Evolutionary conservation across 345 rosid species (phyloP).

Genomic region (Crucihimalaya himalaica): DNA sequence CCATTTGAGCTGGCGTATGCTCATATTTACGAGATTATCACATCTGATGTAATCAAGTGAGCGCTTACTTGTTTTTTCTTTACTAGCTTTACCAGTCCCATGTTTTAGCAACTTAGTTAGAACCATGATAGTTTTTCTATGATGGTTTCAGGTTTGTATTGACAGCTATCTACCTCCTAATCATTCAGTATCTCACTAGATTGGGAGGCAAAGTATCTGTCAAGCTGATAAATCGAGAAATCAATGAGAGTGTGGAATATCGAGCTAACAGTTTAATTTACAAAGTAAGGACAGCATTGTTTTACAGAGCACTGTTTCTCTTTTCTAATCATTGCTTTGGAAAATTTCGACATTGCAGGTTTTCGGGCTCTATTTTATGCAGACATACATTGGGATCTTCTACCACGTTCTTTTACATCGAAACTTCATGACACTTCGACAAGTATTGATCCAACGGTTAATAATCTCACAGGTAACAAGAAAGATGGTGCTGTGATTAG

Average conservation of each 20-base stretch:
- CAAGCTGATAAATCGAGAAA: conserved; percentile 76
- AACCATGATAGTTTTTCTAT: conserved; percentile 32
- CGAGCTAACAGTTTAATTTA: conserved; percentile 88
- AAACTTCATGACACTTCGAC: conserved; percentile 79
- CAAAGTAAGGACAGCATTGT: conserved; percentile 54
- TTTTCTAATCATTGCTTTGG: background rate
- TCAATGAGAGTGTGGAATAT: conserved; percentile 66
- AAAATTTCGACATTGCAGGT: conserved; percentile 58
- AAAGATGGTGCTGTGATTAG: background rate
- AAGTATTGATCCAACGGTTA: conserved; percentile 77
- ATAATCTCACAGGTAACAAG: conserved; percentile 62
- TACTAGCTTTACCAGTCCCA: background rate
- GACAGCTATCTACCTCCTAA: conserved; percentile 79
- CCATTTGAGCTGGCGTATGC: conserved; percentile 99
- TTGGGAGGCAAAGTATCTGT: conserved; percentile 82
- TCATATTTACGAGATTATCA: conserved; percentile 72
- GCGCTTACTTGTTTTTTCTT: conserved; percentile 28
- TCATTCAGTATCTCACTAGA: conserved; percentile 77
- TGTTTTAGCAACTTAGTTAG: conserved; percentile 3
- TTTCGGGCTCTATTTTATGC: conserved; percentile 95
- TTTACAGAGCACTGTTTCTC: conserved; percentile 6
- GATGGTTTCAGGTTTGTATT: conserved; percentile 66
- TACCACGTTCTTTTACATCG: conserved; percentile 92
- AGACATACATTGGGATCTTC: conserved; percentile 89
- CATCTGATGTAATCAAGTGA: conserved; percentile 65